A percentile compares a stretch with the other conserved stretches of the same genome.
These are phyloP conservation scores for Pythium phragmiticola DNA, from an alignment of 352 stramenopile species.

Conservation along the genomic window DNA sequence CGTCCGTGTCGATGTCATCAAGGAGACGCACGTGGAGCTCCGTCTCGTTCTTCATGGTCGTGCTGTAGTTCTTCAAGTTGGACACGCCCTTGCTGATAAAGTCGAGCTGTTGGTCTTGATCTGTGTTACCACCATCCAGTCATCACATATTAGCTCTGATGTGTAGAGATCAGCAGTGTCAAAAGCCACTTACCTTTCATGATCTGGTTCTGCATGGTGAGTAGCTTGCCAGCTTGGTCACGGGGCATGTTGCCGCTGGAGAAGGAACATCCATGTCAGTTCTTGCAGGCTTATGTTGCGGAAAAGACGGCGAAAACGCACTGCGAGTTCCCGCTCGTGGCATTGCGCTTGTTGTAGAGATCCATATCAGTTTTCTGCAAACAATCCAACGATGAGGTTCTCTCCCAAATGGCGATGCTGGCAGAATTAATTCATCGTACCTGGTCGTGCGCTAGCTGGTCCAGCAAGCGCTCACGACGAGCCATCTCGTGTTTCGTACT, in stretches of 20 bases:
- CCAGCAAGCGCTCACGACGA: slow-evolving; percentile 60
- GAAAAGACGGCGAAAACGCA: slow-evolving; percentile 5
- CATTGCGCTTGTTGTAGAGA: slow-evolving; percentile 64
- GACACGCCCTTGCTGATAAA: slow-evolving; percentile 79
- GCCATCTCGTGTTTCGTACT: slow-evolving; percentile 74
- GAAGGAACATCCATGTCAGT: not conserved
- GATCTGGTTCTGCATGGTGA: slow-evolving; percentile 88
- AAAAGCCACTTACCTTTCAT: slow-evolving; percentile 59
- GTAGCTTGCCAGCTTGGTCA: slow-evolving; percentile 50
- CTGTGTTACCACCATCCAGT: slow-evolving; percentile 23
- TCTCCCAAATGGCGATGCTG: not conserved
- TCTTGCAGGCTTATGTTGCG: not conserved
- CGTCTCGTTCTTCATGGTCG: slow-evolving; percentile 89
- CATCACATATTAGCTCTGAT: not conserved
- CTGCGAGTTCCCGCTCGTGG: slow-evolving; percentile 26
- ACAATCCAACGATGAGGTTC: not conserved
- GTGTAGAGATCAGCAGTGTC: not conserved
- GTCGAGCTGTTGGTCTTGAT: slow-evolving; percentile 86
- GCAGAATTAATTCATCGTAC: not conserved
- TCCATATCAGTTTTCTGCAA: slow-evolving; percentile 70
- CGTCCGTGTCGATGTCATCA: slow-evolving; percentile 88
- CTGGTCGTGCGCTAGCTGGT: slow-evolving; percentile 63
- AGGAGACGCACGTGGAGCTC: slow-evolving; percentile 88
- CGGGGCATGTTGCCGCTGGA: slow-evolving; percentile 25
- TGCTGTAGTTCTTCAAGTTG: slow-evolving; percentile 84